Evolutionary conservation across 2,329 filamentous ascomycete genomes (phyloP), one percentile per base, ranked within the genome.

Genomic region (Colletotrichum chrysophilum): DNA sequence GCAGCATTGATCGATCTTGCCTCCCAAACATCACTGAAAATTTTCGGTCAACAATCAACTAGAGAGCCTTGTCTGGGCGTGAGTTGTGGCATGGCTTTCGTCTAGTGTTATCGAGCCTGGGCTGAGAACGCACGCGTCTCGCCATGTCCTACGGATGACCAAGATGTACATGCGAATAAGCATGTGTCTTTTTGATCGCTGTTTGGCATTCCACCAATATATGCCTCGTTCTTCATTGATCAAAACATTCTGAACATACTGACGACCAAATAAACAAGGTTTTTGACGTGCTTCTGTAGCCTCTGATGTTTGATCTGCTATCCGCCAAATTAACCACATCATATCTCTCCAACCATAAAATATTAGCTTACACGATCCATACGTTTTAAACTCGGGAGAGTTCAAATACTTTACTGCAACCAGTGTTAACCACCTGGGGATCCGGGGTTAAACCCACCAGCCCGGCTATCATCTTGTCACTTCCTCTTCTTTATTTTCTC

Each of bases 121-220:
- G n/a, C 43, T 48, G 2, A 21, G 18, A n/a, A 21, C 43, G n/a
- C 43, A 21, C n/a, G 5, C 10, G 43, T 48, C 5, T 48, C 0
- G n/a, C 4, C 6, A n/a, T 13, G 43, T 48, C 18, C 18, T 9
- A 48, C 9, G 8, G 38, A 43, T 43, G 38, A n/a, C 38, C 38
- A 8, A 43, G 36, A n/a, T 43, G 38, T 10, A 18, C 1, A 21
- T 21, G n/a, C 3, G 18, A 21, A 48, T 12, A 12, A n/a, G 1
- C 3, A 2, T 6, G 18, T 13, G 5, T 48, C 10, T 14, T 48
- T 48, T 7, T 21, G 5, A 13, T 21, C n/a, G 43, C 9, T 21
- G 1, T 1, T 21, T 21, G 4, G 2, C 18, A 3, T 48, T 48
- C 5, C 4, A 21, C 10, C n/a, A 21, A 13, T 1, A 13, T 7